These are phyloP conservation scores for Phytophthora uliginosa DNA, from an alignment of 352 stramenopile species.

Conservation along the genomic window DNA sequence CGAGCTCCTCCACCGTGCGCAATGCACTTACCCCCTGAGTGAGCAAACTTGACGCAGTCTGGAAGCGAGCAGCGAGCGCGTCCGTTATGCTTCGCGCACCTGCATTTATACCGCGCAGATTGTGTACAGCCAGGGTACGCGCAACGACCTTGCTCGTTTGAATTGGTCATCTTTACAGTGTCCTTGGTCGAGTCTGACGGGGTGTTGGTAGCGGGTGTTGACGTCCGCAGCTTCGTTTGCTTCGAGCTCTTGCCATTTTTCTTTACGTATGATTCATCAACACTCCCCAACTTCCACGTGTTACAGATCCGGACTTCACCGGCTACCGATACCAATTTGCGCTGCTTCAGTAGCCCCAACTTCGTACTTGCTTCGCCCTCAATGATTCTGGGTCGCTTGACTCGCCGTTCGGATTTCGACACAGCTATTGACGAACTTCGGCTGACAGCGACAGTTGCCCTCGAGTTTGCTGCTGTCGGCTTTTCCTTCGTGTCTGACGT, in stretches of 20 bases:
- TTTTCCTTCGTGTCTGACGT: neutral
- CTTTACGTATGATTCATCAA: constrained; percentile 3
- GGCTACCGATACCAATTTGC: neutral
- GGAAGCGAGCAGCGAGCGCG: constrained; percentile 8
- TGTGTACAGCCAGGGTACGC: constrained; percentile 1
- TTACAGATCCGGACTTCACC: neutral
- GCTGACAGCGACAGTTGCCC: neutral
- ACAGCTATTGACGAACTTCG: neutral
- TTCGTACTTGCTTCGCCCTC: neutral
- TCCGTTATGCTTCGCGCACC: constrained; percentile 7
- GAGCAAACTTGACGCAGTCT: constrained; percentile 18
- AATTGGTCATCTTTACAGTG: neutral
- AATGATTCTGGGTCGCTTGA: neutral
- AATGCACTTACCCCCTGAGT: constrained; percentile 16
- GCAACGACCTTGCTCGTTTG: neutral
- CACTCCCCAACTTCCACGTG: constrained; percentile 6
- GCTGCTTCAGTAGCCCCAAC: neutral
- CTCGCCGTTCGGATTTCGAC: neutral
- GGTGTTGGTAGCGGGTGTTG: neutral
- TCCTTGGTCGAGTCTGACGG: neutral
- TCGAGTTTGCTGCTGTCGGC: neutral
- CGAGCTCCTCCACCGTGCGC: constrained; percentile 17
- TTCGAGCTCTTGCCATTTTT: neutral
- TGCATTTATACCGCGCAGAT: constrained; percentile 1
- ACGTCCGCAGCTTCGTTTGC: neutral